Conservation (phyloP, 495 filamentous ascomycete species). For the Acidiella bohemica region DNA sequence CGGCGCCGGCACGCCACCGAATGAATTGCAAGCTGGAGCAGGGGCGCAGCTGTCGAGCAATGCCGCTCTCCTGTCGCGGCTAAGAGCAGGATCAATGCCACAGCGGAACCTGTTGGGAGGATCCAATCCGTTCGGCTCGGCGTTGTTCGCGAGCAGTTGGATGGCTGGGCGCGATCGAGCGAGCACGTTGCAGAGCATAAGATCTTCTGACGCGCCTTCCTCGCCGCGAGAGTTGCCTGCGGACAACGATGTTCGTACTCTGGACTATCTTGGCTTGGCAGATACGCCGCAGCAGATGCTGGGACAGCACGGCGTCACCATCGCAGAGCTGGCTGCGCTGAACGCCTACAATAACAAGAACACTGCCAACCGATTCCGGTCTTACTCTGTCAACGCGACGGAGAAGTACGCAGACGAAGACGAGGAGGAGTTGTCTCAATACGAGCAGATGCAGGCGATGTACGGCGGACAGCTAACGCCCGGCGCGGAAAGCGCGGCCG, state of each 20-base stretch:
- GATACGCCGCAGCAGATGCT: slow-evolving; percentile 74
- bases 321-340: slow-evolving; percentile 54
- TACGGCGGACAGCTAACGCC: slow-evolving; percentile 56
- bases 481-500: slow-evolving; percentile 53
- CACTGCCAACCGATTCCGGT: slow-evolving; percentile 77
- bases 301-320: slow-evolving; percentile 36
- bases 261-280: slow-evolving; percentile 90
- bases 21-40: slow-evolving; percentile 34
- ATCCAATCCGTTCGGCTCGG: slow-evolving; percentile 68
- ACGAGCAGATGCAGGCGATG: slow-evolving; percentile 38
- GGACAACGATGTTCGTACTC: slow-evolving; percentile 81
- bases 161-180: slow-evolving; percentile 59
- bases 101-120: slow-evolving; percentile 51
- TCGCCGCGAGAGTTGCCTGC: slow-evolving; percentile 78
- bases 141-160: slow-evolving; percentile 81
- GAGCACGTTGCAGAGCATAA: slow-evolving; percentile 74
- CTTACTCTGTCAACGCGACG: slow-evolving; percentile 96
- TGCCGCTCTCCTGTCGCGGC: slow-evolving; percentile 65
- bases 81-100: slow-evolving; percentile 91
- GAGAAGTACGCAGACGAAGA: slow-evolving; percentile 93
- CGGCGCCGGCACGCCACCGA: slow-evolving; percentile 58
- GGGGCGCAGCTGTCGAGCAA: slow-evolving; percentile 38
- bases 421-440: slow-evolving; percentile 41
- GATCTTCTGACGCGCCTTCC: slow-evolving; percentile 73
- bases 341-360: slow-evolving; percentile 53